Evolutionary conservation across 768 basidiomycete species (phyloP).

Genomic region (Mycena floridula): DNA sequence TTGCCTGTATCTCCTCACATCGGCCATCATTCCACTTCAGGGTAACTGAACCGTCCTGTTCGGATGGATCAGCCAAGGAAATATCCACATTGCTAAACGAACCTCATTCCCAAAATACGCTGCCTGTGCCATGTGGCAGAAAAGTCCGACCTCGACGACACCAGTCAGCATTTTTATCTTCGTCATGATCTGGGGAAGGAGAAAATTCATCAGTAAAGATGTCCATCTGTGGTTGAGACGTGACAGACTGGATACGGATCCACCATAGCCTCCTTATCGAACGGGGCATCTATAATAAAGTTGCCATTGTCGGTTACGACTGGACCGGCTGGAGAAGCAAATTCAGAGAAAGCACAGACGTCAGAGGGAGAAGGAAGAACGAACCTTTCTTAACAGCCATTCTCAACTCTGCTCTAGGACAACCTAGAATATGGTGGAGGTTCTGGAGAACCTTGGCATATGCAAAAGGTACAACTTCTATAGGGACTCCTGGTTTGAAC

Average conservation of each 20-base stretch:
- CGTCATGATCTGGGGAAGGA: constrained; percentile 52
- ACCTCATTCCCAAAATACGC: constrained; percentile 96
- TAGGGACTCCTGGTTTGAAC: constrained; percentile 87
- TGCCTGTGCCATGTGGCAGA: constrained; percentile 86
- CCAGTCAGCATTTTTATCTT: constrained; percentile 93
- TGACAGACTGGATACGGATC: constrained; percentile 54
- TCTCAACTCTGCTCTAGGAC: constrained; percentile 69
- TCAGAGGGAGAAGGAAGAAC: constrained; percentile 1
- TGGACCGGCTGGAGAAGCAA: constrained; percentile 60
- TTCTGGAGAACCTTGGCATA: constrained; percentile 82
- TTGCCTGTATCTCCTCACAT: constrained; percentile 25
- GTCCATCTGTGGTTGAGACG: no score
- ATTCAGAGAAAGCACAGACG: neutral
- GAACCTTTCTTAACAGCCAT: constrained; percentile 84
- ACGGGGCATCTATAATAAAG: constrained; percentile 96
- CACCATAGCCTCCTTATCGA: constrained; percentile 59
- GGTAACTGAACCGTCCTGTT: constrained; percentile 66
- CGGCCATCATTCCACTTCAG: constrained; percentile 50
- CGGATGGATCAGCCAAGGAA: neutral
- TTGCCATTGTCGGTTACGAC: constrained; percentile 97
- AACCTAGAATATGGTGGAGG: constrained; percentile 53
- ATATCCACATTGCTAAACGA: constrained; percentile 6
- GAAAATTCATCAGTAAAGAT: neutral
- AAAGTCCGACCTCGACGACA: constrained; percentile 98
- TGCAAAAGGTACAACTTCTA: constrained; percentile 96